Percentiles rank a stretch among this genome's conserved stretches.
These are phyloP conservation scores for Sutorius australiensis DNA, from an alignment of 768 basidiomycete genomes.

Conservation along the genomic window DNA sequence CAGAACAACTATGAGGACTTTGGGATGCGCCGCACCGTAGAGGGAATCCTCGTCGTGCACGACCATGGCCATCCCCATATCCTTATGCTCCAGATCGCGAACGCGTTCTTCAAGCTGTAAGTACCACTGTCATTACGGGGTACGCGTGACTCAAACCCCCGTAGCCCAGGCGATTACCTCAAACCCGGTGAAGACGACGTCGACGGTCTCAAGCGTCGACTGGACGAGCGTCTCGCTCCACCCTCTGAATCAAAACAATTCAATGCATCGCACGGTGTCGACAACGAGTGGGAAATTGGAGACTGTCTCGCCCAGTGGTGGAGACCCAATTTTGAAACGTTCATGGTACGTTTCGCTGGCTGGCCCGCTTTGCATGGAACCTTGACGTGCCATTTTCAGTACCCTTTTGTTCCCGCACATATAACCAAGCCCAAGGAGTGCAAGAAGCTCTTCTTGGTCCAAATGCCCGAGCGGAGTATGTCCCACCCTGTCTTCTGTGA, in stretches of 20 bases:
- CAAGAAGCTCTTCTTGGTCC: conserved; percentile 92
- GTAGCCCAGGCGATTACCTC: conserved; percentile 95
- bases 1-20: conserved; percentile 97
- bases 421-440: conserved; percentile 98
- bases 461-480: conserved; percentile 93
- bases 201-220: conserved; percentile 81
- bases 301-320: conserved; percentile 99
- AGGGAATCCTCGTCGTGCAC: conserved; percentile 75
- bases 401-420: conserved; percentile 92
- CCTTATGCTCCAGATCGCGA: conserved; percentile 97
- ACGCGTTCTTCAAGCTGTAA: conserved; percentile 97
- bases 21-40: conserved; percentile 94
- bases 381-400: conserved; percentile 43
- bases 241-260: conserved; percentile 71
- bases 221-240: conserved; percentile 88
- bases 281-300: conserved; percentile 93
- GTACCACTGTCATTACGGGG: conserved; percentile 24
- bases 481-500: conserved; percentile 8
- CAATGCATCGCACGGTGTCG: conserved; percentile 69
- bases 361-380: not conserved
- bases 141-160: not conserved
- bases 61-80: conserved; percentile 98
- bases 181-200: conserved; percentile 94
- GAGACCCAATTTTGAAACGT: conserved; percentile 97
- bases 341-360: conserved; percentile 68